These are phyloP conservation scores for Candida ovalis DNA, from an alignment of 805 yeast species.

Conservation along the genomic window DNA sequence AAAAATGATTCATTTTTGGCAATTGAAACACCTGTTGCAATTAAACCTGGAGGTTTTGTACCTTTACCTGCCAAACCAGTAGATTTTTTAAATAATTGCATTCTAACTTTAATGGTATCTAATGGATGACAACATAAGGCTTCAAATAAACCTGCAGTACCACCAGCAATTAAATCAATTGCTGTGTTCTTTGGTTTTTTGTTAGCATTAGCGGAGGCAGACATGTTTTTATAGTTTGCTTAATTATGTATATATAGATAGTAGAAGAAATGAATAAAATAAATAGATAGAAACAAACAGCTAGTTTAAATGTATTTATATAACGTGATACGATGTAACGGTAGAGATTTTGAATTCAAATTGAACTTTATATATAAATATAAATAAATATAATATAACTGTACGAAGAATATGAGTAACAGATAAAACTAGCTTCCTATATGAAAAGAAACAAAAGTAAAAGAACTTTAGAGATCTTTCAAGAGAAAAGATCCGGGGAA, in stretches of 20 bases:
- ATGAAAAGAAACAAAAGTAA: not conserved
- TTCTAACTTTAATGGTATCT: conserved; percentile 94
- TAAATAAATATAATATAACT: too few species aligned
- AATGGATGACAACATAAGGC: conserved; percentile 98
- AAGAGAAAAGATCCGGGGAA: not conserved
- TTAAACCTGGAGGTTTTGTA: conserved; percentile 76
- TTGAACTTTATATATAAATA: too few species aligned
- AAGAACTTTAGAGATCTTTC: not conserved
- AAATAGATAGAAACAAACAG: not conserved
- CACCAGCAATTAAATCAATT: conserved; percentile 83
- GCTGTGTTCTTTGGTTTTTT: conserved; percentile 39
- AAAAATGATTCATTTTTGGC: conserved; percentile 76
- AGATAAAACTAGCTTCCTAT: too few species aligned
- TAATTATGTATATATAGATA: not conserved
- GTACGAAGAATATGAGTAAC: too few species aligned
- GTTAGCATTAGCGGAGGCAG: conserved; percentile 22
- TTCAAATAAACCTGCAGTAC: conserved; percentile 94
- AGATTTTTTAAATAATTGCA: conserved; percentile 80
- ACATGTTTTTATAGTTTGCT: conserved; percentile 6
- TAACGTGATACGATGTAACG: too few species aligned
- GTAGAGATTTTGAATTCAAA: too few species aligned
- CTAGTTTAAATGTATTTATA: too few species aligned
- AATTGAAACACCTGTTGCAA: conserved; percentile 75
- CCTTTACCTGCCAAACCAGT: conserved; percentile 38
- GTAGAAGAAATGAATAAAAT: not conserved